These are phyloP conservation scores for Stagonosporopsis vannaccii DNA, from an alignment of 2,329 filamentous ascomycete genomes.

Conservation along the genomic window DNA sequence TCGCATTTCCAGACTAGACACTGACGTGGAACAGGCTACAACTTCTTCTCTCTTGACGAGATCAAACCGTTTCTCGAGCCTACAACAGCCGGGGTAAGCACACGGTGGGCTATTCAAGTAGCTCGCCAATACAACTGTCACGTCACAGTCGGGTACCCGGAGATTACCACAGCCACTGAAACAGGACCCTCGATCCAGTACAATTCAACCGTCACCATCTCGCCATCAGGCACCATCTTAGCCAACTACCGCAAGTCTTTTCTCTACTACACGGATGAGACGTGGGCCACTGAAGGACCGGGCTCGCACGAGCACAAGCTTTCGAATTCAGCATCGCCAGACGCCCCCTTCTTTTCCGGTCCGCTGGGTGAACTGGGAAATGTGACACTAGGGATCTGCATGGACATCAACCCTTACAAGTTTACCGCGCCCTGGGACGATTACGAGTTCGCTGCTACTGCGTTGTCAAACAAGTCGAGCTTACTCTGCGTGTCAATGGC, in stretches of 20 bases:
- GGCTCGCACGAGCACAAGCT: conserved; percentile 31
- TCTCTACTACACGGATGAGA: conserved; percentile 72
- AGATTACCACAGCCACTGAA: conserved; percentile 51
- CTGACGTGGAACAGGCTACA: conserved; percentile 66
- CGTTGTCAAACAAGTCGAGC: conserved; percentile 64
- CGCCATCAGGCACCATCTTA: conserved; percentile 61
- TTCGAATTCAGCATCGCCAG: conserved; percentile 26
- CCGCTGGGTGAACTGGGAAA: conserved; percentile 45
- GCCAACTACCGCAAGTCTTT: conserved; percentile 70
- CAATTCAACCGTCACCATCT: conserved; percentile 66
- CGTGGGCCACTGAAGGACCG: conserved; percentile 65
- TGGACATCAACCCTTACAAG: conserved; percentile 69
- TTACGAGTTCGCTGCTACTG: conserved; percentile 66
- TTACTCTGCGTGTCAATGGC: conserved; percentile 79
- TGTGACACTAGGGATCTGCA: conserved; percentile 59
- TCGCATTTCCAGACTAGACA: neutral
- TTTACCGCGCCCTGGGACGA: conserved; percentile 65
- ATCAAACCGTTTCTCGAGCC: conserved; percentile 75
- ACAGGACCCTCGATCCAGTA: conserved; percentile 53
- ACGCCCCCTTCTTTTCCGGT: conserved; percentile 47
- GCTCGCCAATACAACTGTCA: conserved; percentile 72
- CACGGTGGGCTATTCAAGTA: conserved; percentile 73
- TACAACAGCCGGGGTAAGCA: conserved; percentile 69
- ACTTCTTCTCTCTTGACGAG: conserved; percentile 73
- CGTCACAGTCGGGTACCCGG: conserved; percentile 78